Conservation (phyloP, 805 yeast species). For the Barnettozyma californica region DNA sequence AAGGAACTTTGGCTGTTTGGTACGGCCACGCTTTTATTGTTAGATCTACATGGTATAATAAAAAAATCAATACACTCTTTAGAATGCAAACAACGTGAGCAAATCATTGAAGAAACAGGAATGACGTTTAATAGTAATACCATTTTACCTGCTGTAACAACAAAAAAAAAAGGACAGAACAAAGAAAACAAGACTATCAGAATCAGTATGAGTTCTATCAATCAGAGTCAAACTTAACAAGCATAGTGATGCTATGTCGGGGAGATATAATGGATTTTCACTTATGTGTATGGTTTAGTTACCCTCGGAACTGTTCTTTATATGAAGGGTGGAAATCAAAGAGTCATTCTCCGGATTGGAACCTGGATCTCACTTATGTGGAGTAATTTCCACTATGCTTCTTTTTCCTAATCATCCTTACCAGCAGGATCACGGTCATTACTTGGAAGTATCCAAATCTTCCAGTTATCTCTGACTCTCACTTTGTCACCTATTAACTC, state of each 20-base stretch:
- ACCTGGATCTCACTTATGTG: not conserved
- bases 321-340: not conserved
- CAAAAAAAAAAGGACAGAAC: too few species aligned
- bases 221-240: not conserved
- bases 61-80: not conserved
- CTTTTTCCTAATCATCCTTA: slow-evolving; percentile 32
- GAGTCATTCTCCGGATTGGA: not conserved
- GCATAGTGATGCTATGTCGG: not conserved
- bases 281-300: not conserved
- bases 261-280: not conserved
- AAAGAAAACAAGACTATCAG: too few species aligned
- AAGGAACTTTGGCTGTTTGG: not conserved
- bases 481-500: slow-evolving; percentile 39
- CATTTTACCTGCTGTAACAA: not conserved
- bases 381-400: not conserved
- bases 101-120: not conserved
- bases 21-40: not conserved
- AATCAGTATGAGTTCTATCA: not conserved
- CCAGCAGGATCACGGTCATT: slow-evolving; percentile 44
- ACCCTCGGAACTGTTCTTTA: not conserved
- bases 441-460: slow-evolving; percentile 62
- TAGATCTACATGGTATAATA: too few species aligned
- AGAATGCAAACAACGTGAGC: not conserved
- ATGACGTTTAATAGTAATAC: too few species aligned
- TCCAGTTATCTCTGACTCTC: slow-evolving; percentile 53